Conservation (phyloP, 805 yeast species). For the Teunomyces stri region DNA sequence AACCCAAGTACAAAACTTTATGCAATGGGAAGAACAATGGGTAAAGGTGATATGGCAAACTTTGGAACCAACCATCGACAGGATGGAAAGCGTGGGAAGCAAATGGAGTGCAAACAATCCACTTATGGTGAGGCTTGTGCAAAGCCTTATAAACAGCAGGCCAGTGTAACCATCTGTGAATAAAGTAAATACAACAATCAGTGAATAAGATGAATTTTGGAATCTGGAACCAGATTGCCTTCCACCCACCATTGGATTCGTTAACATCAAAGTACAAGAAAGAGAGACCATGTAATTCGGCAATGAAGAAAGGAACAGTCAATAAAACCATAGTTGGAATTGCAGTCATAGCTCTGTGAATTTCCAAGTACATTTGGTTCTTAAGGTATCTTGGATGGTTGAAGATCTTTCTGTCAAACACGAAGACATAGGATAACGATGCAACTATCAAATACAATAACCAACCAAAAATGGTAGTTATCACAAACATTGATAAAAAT, state of each 20-base stretch:
- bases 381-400: slow-evolving; percentile 95
- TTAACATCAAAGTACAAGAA: slow-evolving; percentile 65
- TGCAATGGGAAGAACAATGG: slow-evolving; percentile 93
- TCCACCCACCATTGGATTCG: slow-evolving; percentile 66
- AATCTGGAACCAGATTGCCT: slow-evolving; percentile 60
- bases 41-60: slow-evolving; percentile 88
- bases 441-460: slow-evolving; percentile 75
- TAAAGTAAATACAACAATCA: slow-evolving; percentile 86
- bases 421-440: slow-evolving; percentile 66
- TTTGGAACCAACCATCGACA: slow-evolving; percentile 91
- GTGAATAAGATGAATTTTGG: slow-evolving; percentile 88
- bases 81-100: slow-evolving; percentile 99
- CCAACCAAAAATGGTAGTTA: slow-evolving; percentile 86
- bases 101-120: slow-evolving; percentile 98
- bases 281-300: slow-evolving; percentile 83
- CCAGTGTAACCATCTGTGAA: slow-evolving; percentile 93
- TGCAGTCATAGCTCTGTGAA: slow-evolving; percentile 71
- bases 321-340: slow-evolving; percentile 86
- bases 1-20: slow-evolving; percentile 73
- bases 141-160: slow-evolving; percentile 79
- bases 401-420: slow-evolving; percentile 86
- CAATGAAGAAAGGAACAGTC: slow-evolving; percentile 86
- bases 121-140: slow-evolving; percentile 98
- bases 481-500: slow-evolving; percentile 56
- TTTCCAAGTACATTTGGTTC: slow-evolving; percentile 86